phyloP scores from a whole-genome alignment of 2,329 filamentous ascomycete species.

The Thielaviopsis euricoi region DNA sequence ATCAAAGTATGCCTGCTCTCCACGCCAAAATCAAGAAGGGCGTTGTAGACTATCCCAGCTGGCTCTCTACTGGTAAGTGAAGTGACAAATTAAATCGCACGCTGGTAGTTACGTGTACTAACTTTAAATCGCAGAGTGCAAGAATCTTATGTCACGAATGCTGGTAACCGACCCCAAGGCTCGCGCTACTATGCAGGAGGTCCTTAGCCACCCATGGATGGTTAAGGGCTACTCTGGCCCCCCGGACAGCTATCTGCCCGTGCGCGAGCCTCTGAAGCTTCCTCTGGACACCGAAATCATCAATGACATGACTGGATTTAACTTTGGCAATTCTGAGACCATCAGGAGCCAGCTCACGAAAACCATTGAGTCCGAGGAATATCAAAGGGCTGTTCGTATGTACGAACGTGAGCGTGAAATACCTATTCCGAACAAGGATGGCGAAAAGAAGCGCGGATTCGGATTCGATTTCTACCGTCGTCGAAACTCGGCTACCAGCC shows the following conservation, averaged over 20 bases:
- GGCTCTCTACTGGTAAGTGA: conserved; percentile 73
- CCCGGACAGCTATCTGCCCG: conserved; percentile 77
- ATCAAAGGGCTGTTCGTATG: conserved; percentile 65
- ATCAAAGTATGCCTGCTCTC: conserved; percentile 95
- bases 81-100: background rate
- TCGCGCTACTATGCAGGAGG: conserved; percentile 73
- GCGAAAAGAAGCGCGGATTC: conserved; percentile 77
- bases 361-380: conserved; percentile 85
- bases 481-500: conserved; percentile 73
- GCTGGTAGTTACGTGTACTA: background rate
- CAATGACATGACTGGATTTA: conserved; percentile 92
- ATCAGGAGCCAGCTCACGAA: conserved; percentile 70
- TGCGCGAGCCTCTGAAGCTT: conserved; percentile 67
- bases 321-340: conserved; percentile 75
- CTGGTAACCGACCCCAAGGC: conserved; percentile 84
- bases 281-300: conserved; percentile 74
- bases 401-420: conserved; percentile 50
- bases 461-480: conserved; percentile 94
- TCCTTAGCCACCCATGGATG: conserved; percentile 94
- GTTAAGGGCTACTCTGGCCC: conserved; percentile 73
- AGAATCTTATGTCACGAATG: conserved; percentile 84
- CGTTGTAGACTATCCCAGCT: conserved; percentile 84
- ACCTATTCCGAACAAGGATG: conserved; percentile 39
- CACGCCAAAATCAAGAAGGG: conserved; percentile 99
- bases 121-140: conserved; percentile 52